Evolutionary conservation across 2,329 filamentous ascomycete species (phyloP), one percentile per base, ranked within the genome.

Genomic region (Fonsecaea nubica): DNA sequence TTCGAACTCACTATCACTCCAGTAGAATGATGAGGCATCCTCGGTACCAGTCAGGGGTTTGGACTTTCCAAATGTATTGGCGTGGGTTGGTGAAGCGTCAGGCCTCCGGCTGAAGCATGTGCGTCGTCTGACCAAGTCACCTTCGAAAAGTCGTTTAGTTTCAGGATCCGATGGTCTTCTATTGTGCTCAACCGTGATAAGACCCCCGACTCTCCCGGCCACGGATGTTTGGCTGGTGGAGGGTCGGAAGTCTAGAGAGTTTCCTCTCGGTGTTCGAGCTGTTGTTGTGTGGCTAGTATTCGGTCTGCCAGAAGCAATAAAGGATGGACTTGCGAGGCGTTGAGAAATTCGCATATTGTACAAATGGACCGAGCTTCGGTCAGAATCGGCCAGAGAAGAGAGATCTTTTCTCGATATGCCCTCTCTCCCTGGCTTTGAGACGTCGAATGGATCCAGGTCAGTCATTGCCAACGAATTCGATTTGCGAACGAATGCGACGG

Each of bases 331-430:
- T 18, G 71, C 72, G n/a, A 73, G 68, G 36, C 67, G 66, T 53
- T 72, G 71, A 12, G 72, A 73, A 18, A 73, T 73, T 10, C 71
- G 70, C 72, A 73, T 73, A 36, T 72, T 71, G 67, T 64, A 73
- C 2, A 73, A 66, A 68, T 73, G 72, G n/a, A 73, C 45, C 1
- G 72, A 72, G 42, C 61, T 62, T 38, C 62, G 55, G 33, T 71
- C 71, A 53, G 64, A 67, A 21, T 58, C 65, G 3, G 58, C 21
- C 3, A 65, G 15, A 4, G 65, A 67, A 12, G 50, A 36, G 32
- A 66, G 42, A 42, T 67, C 59, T 33, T 45, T 61, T 9, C 38
- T 57, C 13, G 57, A 58, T 32, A 10, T 35, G 54, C 62, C 53
- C n/a, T 56, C 61, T 32, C 62, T 62, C 12, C 21, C 32, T 15